Evolutionary conservation across 2,329 filamentous ascomycete genomes (phyloP).

Genomic region (Colletotrichum brevisporum): DNA sequence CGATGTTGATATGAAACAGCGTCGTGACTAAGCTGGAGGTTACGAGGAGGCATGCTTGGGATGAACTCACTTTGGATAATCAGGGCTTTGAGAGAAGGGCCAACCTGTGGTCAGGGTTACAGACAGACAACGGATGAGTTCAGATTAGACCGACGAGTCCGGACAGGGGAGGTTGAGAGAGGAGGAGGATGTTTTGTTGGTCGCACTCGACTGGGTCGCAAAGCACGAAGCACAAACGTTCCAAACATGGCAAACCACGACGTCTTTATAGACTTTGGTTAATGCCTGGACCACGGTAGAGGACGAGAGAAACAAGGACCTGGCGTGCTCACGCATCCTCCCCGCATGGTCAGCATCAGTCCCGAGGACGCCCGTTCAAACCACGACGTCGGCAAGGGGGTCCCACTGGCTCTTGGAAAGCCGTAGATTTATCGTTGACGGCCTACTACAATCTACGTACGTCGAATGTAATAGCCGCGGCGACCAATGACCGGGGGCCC

Average conservation of each 20-base stretch:
- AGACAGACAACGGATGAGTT: background rate
- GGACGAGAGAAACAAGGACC: background rate
- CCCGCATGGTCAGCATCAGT: background rate
- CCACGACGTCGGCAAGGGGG: conserved; percentile 5
- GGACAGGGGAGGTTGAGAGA: background rate
- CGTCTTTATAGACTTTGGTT: conserved; percentile 32
- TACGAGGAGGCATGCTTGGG: background rate
- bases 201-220: conserved; percentile 25
- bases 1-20: conserved; percentile 15
- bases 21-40: conserved; percentile 20
- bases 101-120: background rate
- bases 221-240: background rate
- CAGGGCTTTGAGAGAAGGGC: background rate
- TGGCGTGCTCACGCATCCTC: background rate
- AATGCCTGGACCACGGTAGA: background rate
- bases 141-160: conserved; percentile 1
- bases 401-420: conserved; percentile 24
- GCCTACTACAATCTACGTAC: background rate
- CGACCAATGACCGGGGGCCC: conserved; percentile 20
- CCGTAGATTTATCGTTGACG: conserved; percentile 19
- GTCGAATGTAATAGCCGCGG: conserved; percentile 7
- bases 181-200: conserved; percentile 9
- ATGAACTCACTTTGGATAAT: conserved; percentile 17
- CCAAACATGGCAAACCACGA: conserved; percentile 18
- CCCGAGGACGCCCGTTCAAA: conserved; percentile 25